Evolutionary conservation across 2,329 filamentous ascomycete genomes (phyloP).

Genomic region (Aureobasidium sp.): DNA sequence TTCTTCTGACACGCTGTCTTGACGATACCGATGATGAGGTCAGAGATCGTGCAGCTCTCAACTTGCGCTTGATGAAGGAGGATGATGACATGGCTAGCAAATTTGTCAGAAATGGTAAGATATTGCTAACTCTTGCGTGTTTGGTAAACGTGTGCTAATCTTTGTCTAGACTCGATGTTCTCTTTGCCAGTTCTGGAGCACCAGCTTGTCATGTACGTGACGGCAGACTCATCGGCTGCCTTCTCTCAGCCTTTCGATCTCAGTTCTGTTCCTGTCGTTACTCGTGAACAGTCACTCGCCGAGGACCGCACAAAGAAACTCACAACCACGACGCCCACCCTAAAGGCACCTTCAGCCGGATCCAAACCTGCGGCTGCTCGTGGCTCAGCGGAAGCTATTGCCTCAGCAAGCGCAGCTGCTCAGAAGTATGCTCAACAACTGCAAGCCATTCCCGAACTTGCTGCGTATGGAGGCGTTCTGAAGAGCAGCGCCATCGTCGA

Average conservation of each 20-base stretch:
- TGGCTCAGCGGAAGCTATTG: constrained; percentile 65
- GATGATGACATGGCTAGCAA: constrained; percentile 68
- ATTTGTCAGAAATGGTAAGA: constrained; percentile 85
- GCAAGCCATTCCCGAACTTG: constrained; percentile 81
- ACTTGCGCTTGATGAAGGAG: constrained; percentile 83
- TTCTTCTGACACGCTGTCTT: constrained; percentile 84
- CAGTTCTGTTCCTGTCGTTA: constrained; percentile 82
- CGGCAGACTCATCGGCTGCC: constrained; percentile 76
- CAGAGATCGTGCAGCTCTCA: constrained; percentile 86
- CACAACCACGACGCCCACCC: constrained; percentile 79
- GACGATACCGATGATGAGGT: constrained; percentile 98
- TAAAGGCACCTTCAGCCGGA: constrained; percentile 82
- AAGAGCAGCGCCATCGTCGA: constrained; percentile 83
- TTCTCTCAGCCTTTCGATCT: constrained; percentile 87
- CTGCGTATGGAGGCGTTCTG: constrained; percentile 79
- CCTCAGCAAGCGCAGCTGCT: constrained; percentile 65
- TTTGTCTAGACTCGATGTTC: constrained; percentile 73
- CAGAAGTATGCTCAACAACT: constrained; percentile 87
- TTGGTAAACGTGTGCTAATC: neutral
- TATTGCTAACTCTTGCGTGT: neutral
- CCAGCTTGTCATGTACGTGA: constrained; percentile 95
- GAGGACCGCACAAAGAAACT: constrained; percentile 97
- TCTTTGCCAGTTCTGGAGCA: constrained; percentile 92
- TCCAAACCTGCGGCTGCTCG: constrained; percentile 60
- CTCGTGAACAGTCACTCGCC: constrained; percentile 88